Percentiles rank a stretch among this genome's conserved stretches.
Conservation (phyloP, 2,329 filamentous ascomycete genomes). For the Claviceps monticola region DNA sequence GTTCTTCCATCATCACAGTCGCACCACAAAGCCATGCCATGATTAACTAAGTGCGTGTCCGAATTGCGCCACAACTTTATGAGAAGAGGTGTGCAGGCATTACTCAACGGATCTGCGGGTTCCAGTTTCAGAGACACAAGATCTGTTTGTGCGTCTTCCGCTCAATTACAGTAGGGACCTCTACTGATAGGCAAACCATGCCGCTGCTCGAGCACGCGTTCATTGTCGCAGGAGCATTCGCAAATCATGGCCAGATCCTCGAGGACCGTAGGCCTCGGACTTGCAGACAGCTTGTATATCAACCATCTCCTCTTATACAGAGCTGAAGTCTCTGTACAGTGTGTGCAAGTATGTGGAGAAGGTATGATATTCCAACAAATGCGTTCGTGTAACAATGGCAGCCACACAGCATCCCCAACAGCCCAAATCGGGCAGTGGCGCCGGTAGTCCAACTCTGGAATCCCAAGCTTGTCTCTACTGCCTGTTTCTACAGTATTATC, state of each 20-base stretch:
- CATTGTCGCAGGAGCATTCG: not conserved
- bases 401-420: not conserved
- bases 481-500: not conserved
- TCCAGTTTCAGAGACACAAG: not conserved
- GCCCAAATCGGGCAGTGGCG: slow-evolving; percentile 2
- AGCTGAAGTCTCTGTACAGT: not conserved
- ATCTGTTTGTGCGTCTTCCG: not conserved
- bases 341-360: not conserved
- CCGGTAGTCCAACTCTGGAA: not conserved
- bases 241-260: not conserved
- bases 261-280: not conserved
- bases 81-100: not conserved
- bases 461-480: not conserved
- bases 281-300: not conserved
- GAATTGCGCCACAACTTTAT: not conserved
- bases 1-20: not conserved
- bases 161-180: not conserved
- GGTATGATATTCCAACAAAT: not conserved
- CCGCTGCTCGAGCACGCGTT: not conserved
- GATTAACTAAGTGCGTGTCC: not conserved
- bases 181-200: not conserved
- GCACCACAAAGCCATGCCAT: not conserved
- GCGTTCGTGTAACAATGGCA: not conserved
- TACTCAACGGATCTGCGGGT: not conserved
- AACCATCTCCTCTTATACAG: not conserved